Evolutionary conservation across 805 yeast genomes (phyloP).

Genomic region (Barnettozyma vustinii): DNA sequence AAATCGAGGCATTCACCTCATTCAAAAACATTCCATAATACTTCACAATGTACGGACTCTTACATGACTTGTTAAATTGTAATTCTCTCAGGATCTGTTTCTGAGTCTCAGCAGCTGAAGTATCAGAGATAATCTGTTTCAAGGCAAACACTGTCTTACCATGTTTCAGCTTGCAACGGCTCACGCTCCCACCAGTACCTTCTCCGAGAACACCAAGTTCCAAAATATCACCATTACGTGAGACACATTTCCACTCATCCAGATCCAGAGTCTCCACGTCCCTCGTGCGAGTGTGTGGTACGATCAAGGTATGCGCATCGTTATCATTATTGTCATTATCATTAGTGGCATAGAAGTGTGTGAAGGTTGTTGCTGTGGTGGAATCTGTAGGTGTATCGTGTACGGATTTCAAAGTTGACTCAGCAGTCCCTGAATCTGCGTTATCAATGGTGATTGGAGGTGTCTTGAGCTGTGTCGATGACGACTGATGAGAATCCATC

Average conservation of each 20-base stretch:
- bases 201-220: constrained; percentile 79
- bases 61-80: constrained; percentile 79
- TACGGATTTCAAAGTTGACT: background rate
- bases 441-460: background rate
- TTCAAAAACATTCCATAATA: constrained; percentile 90
- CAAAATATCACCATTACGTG: constrained; percentile 53
- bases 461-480: background rate
- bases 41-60: constrained; percentile 79
- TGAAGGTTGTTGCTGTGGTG: background rate
- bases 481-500: constrained; percentile 13
- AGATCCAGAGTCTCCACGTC: constrained; percentile 58
- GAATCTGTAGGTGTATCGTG: background rate
- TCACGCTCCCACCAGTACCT: constrained; percentile 91
- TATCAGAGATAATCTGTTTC: constrained; percentile 45
- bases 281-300: constrained; percentile 11
- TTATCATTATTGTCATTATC: background rate
- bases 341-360: background rate
- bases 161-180: constrained; percentile 60
- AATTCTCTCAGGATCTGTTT: constrained; percentile 88
- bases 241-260: constrained; percentile 66
- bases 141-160: constrained; percentile 75
- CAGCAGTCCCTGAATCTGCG: background rate
- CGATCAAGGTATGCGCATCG: constrained; percentile 9
- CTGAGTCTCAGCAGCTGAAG: constrained; percentile 70
- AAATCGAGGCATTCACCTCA: constrained; percentile 71